Percentiles rank a stretch among this genome's conserved stretches.
Conservation (phyloP, 2,329 filamentous ascomycete genomes). For the Cercospora sp. region DNA sequence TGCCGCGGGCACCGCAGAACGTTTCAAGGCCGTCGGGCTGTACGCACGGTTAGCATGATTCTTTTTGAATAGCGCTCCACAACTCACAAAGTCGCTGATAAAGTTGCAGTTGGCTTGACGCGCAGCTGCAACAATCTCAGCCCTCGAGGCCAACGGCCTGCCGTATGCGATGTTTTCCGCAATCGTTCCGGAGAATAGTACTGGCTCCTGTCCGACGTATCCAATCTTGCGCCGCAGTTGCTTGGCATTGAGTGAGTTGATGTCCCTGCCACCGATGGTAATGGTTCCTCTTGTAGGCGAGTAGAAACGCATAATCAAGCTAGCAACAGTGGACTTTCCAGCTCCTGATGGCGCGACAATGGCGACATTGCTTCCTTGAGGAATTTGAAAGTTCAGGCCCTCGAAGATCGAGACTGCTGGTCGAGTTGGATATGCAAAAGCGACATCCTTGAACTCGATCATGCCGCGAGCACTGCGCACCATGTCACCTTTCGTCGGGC, state of each 20-base stretch:
- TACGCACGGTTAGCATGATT: conserved; percentile 12
- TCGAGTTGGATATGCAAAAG: conserved; percentile 89
- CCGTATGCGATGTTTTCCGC: conserved; percentile 93
- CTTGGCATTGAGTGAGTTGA: conserved; percentile 86
- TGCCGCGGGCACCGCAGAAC: conserved; percentile 85
- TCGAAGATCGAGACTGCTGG: conserved; percentile 92
- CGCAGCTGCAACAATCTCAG: conserved; percentile 83
- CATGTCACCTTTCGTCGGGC: conserved; percentile 76
- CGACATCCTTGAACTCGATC: conserved; percentile 83
- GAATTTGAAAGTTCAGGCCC: conserved; percentile 84
- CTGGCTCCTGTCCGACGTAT: conserved; percentile 92
- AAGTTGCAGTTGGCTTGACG: conserved; percentile 94
- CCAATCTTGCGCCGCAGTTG: conserved; percentile 89
- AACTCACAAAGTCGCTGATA: conserved; percentile 81
- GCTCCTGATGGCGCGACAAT: conserved; percentile 95
- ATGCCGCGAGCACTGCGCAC: conserved; percentile 83
- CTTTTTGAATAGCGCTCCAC: conserved; percentile 23
- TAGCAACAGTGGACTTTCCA: conserved; percentile 93
- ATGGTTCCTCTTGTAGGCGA: conserved; percentile 75
- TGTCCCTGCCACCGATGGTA: conserved; percentile 79
- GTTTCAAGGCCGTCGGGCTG: conserved; percentile 91
- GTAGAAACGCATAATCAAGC: conserved; percentile 90
- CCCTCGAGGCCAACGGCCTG: conserved; percentile 71
- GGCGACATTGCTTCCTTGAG: conserved; percentile 89
- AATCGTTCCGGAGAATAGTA: conserved; percentile 82